A percentile compares a stretch with the other conserved stretches of the same genome.
phyloP scores from a whole-genome alignment of 2,329 filamentous ascomycete species.

The Colletotrichum sp. region DNA sequence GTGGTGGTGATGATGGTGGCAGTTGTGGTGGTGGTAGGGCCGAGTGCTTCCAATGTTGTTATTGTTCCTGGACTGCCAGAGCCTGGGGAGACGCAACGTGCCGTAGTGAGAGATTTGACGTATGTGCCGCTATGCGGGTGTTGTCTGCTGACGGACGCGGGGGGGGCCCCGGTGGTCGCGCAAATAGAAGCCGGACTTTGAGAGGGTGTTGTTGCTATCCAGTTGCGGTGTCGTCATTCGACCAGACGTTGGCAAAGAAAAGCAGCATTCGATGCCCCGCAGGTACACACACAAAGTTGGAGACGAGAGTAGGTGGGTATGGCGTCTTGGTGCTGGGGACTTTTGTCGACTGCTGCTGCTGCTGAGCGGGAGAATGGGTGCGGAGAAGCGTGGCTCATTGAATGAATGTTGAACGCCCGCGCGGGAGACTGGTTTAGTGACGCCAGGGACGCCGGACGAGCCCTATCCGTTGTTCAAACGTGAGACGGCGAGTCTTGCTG shows the following conservation, averaged over 20 bases:
- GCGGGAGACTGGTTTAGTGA: neutral
- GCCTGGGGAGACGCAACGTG: neutral
- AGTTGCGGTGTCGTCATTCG: neutral
- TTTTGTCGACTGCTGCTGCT: conserved; percentile 12
- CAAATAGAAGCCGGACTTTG: neutral
- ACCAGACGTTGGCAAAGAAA: neutral
- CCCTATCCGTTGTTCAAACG: neutral
- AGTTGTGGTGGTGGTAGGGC: neutral
- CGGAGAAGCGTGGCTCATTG: neutral
- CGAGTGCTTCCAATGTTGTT: neutral
- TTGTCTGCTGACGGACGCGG: neutral
- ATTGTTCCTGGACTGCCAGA: neutral
- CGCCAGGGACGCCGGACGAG: neutral
- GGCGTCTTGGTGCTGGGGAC: neutral
- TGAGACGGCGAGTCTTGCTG: neutral
- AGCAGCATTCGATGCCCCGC: neutral
- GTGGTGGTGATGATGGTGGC: neutral
- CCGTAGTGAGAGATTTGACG: neutral
- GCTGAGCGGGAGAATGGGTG: conserved; percentile 6
- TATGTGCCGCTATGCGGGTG: neutral
- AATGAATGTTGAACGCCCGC: neutral
- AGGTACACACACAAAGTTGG: neutral
- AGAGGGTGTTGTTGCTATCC: neutral
- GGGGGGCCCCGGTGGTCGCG: neutral
- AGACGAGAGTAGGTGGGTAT: neutral